Evolutionary conservation across 805 yeast genomes (phyloP), one percentile per base, ranked within the genome.

Genomic region (Lipomyces mesembrius): DNA sequence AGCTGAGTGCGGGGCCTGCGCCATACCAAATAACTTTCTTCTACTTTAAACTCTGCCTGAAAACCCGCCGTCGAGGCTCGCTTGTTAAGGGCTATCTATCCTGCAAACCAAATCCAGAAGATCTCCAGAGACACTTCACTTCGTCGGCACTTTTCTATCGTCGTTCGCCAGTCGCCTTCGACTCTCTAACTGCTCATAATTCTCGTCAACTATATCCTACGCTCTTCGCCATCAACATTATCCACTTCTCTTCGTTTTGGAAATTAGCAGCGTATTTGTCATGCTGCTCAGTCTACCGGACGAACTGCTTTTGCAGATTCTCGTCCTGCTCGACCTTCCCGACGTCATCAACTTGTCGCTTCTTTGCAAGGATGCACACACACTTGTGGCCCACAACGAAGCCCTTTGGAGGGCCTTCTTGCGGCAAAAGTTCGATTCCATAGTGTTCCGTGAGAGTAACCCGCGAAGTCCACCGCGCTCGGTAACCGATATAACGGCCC

Each of bases 241-340:
- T n/a, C n/a, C n/a, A n/a, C n/a, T n/a, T n/a, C n/a, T n/a, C n/a
- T n/a, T n/a, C n/a, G n/a, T n/a, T n/a, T n/a, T 25, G 0, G 49
- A 17, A 43, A 43, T 17, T n/a, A 43, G 22, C 22, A 43, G 22
- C 12, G 4, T 43, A n/a, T 43, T 54, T 17, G 49, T 34, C n/a
- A 61, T 66, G 62, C 59, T 68, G 27, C 64, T 58, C 46, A n/a
- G 60, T n/a, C 65, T 68, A 22, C 69, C 71, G 14, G 57, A 56
- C 60, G 71, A 68, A 59, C 59, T 68, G 53, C 60, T 61, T 43
- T 35, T 59, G 59, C 59, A 57, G 37, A 61, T 68, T 27, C 54
- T 63, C 14, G 37, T 60, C 29, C 61, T 20, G 17, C 63, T 66
- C 56, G 51, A 59, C 35, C 63, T 63, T 6, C 57, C 58, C 57